Evolutionary conservation across 257 asterid genomes (phyloP).

Genomic region (Solanum sejunctum): DNA sequence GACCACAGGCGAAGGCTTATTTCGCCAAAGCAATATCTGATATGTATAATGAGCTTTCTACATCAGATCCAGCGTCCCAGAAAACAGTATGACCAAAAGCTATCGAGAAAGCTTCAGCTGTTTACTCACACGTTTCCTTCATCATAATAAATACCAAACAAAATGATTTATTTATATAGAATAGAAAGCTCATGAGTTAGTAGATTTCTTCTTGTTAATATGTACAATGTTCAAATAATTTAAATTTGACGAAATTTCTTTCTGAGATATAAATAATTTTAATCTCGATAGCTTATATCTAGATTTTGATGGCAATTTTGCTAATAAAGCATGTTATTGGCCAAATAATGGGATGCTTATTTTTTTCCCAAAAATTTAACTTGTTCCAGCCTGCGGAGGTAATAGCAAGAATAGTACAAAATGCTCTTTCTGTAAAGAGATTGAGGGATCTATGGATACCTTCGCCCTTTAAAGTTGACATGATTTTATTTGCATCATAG

Average conservation of each 20-base stretch:
- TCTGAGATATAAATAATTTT: neutral
- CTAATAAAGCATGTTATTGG: neutral
- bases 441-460: neutral
- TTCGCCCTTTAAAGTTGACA: neutral
- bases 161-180: neutral
- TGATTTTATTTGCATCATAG: neutral
- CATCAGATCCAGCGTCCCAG: constrained; percentile 41
- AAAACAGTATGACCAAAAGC: neutral
- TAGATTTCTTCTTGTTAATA: neutral
- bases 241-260: neutral
- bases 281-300: neutral
- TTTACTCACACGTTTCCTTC: neutral
- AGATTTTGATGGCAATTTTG: neutral
- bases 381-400: neutral
- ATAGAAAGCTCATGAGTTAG: neutral
- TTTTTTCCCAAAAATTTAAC: no score
- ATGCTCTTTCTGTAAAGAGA: neutral
- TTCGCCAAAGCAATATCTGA: constrained; percentile 60
- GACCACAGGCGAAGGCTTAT: constrained; percentile 81
- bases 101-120: neutral
- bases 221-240: neutral
- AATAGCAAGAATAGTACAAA: neutral
- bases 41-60: constrained; percentile 58
- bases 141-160: neutral
- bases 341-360: neutral